Evolutionary conservation across 208 protist genomes (phyloP).

Genomic region (Leptomonas pyrrhocoris): DNA sequence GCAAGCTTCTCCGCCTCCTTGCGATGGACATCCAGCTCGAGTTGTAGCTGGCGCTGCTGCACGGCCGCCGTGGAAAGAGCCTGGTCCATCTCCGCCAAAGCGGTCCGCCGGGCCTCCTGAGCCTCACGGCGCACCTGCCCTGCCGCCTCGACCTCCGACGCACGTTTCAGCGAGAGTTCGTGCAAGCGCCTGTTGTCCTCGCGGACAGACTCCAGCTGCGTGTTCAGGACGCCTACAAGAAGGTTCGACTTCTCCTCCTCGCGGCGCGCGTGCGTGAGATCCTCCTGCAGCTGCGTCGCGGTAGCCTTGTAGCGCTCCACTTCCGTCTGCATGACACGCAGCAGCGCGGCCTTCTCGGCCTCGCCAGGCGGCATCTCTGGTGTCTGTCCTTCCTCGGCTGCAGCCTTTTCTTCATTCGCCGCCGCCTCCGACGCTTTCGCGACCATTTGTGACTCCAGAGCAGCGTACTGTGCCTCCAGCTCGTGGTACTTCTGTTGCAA

Average conservation of each 20-base stretch:
- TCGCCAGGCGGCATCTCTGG: constrained; percentile 43
- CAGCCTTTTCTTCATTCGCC: neutral
- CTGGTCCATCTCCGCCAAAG: constrained; percentile 54
- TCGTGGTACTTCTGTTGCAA: constrained; percentile 41
- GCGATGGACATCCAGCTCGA: constrained; percentile 80
- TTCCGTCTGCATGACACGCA: constrained; percentile 79
- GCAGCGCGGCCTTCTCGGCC: constrained; percentile 73
- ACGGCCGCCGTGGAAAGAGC: constrained; percentile 56
- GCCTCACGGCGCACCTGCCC: constrained; percentile 58
- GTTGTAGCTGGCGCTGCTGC: constrained; percentile 67
- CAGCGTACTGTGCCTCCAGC: constrained; percentile 34
- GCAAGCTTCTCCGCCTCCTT: constrained; percentile 74
- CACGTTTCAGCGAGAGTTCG: constrained; percentile 45
- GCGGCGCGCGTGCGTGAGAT: constrained; percentile 59
- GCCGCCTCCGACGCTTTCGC: constrained; percentile 10
- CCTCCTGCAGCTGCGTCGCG: constrained; percentile 54
- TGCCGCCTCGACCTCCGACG: constrained; percentile 49
- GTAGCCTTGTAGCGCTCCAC: constrained; percentile 80
- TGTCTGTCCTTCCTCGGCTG: constrained; percentile 3
- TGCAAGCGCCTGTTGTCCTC: constrained; percentile 83
- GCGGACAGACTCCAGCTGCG: constrained; percentile 77
- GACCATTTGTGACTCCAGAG: constrained; percentile 18
- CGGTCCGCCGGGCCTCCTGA: constrained; percentile 33
- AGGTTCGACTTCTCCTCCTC: constrained; percentile 89
- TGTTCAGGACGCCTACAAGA: constrained; percentile 83